Base-by-base conservation (phyloP, 2,329 filamentous ascomycete genomes). In the Diaporthe eres region DNA sequence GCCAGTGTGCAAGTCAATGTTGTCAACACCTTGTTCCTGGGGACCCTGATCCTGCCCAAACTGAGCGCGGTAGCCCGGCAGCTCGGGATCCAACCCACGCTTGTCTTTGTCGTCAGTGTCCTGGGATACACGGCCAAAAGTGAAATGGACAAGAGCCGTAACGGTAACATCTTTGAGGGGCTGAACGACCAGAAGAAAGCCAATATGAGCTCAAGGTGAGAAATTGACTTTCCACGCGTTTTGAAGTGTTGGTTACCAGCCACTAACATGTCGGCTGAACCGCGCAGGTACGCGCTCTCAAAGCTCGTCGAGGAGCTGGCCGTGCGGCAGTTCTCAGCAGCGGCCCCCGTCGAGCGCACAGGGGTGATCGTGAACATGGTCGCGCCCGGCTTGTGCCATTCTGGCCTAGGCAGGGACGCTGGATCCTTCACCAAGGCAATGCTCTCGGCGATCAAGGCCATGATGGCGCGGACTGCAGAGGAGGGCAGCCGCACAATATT, bases 401-500 rank as follows among this genome's bases (percentile, higher is more conserved):
- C 82, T 0, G 78, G 67, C 31, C n/a, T 71, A 28, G n/a, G 47
- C 65, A 37, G 74, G 77, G 31, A 31, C 13, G 13, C 37, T 9
- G 15, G 42, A 1, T 37, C 25, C 8, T 51, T 65, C 1, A 42
- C 72, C 19, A n/a, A 22, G 10, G 47, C 34, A 1, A 22, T 28
- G 2, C n/a, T 77, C 7, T 44, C 58, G 7, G 31, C 76, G 0
- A 77, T 78, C n/a, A 74, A 78, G 10, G 71, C 51, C 47, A 34
- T 86, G 9, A 49, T 88, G 17, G 88, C 85, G 0, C 83, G 87
- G 0, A 83, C 82, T 0, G 84, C 86, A 0, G 89, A 90, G 78
- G 84, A 85, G 67, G 88, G 89, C 0, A 82, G 82, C 37, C 81
- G 83, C 0, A 78, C 79, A 2, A 77, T 85, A 1, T 80, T 84